These are phyloP conservation scores for Heliophila coronopifolia DNA, from an alignment of 441 rosid genomes.

Conservation along the genomic window DNA sequence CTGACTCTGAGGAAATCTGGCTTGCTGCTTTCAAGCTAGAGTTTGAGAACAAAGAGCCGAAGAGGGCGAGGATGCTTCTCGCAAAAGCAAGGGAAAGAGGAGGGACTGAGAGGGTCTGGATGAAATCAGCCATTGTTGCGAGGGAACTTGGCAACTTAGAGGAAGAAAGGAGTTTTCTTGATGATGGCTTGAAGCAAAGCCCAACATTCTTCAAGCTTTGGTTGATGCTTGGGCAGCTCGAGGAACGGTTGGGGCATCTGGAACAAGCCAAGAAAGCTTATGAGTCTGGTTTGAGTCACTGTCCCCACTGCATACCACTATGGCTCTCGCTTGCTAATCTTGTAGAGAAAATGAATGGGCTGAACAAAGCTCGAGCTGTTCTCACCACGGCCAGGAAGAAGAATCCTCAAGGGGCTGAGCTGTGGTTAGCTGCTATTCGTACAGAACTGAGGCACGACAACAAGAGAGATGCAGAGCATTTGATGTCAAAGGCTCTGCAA, in stretches of 20 bases:
- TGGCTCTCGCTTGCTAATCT: slow-evolving; percentile 81
- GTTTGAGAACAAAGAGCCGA: slow-evolving; percentile 93
- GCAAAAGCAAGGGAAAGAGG: slow-evolving; percentile 96
- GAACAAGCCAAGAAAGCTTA: slow-evolving; percentile 66
- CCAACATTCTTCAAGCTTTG: slow-evolving; percentile 82
- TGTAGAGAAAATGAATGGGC: slow-evolving; percentile 71
- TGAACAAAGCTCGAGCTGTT: slow-evolving; percentile 75
- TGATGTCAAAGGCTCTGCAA: slow-evolving; percentile 96
- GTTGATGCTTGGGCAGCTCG: slow-evolving; percentile 95
- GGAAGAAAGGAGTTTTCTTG: slow-evolving; percentile 74
- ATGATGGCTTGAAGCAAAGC: slow-evolving; percentile 75
- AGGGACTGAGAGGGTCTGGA: slow-evolving; percentile 96
- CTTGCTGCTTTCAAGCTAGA: slow-evolving; percentile 98
- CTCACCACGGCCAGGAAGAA: slow-evolving; percentile 78
- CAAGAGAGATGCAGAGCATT: slow-evolving; percentile 70
- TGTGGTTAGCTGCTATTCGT: slow-evolving; percentile 87
- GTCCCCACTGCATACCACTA: slow-evolving; percentile 57
- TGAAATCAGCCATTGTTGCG: slow-evolving; percentile 95
- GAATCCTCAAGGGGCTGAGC: slow-evolving; percentile 64
- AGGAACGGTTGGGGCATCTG: slow-evolving; percentile 52
- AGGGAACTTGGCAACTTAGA: slow-evolving; percentile 70
- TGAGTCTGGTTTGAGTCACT: slow-evolving; percentile 60
- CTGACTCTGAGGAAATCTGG: slow-evolving; percentile 93
- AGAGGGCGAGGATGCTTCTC: slow-evolving; percentile 88
- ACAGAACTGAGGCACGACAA: slow-evolving; percentile 71